Base-by-base conservation (phyloP, 331 rosid genomes). In the Malus hybrid region DNA sequence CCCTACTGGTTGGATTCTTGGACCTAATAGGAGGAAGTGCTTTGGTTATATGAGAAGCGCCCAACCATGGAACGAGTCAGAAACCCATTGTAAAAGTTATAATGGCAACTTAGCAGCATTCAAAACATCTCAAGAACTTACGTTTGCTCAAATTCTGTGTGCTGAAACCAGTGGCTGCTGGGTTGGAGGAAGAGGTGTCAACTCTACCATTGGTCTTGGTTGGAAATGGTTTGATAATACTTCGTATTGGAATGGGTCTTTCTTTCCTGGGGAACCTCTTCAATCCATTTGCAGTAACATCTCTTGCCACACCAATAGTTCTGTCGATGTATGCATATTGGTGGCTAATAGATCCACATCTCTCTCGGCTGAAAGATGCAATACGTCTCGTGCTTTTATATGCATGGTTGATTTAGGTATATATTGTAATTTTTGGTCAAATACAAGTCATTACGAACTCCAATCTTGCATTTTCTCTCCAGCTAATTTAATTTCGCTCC, bases 221-320 rank as follows among this genome's bases (percentile, higher is more conserved):
- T 94, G 99, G 99, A 76, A 61, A 48, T 90, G 97, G 99, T 90
- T 97, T 8, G 97, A 92, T 74, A 89, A 84, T 83, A 67, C 75
- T 62, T 87, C 93, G 28, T 77, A 50, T 10, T 85, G 97, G 99
- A 92, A 90, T 39, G 69, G 71, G 34, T 89, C 97, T 73, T 65
- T 83, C 62, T 72, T 81, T 81, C 73, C 86, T 80, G 67, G 70
- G 55, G 31, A 52, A 28, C 54, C 77, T 70, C 65, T 72, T 77
- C 82, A 50, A 48, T 78, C 80, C 65, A 77, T 80, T 67, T 94
- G 99, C 84, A 82, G 87, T 69, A 80, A 67, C 78, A 62, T 42
- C 73, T 73, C 91, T 39, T 91, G 96, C 79, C 77, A 29, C 66
- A 32, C 22, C 70, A 90, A 85, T 73, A 64, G 18, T 20, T 72